These are phyloP conservation scores for Suhomyces pyralidae DNA, from an alignment of 805 yeast genomes.

Conservation along the genomic window DNA sequence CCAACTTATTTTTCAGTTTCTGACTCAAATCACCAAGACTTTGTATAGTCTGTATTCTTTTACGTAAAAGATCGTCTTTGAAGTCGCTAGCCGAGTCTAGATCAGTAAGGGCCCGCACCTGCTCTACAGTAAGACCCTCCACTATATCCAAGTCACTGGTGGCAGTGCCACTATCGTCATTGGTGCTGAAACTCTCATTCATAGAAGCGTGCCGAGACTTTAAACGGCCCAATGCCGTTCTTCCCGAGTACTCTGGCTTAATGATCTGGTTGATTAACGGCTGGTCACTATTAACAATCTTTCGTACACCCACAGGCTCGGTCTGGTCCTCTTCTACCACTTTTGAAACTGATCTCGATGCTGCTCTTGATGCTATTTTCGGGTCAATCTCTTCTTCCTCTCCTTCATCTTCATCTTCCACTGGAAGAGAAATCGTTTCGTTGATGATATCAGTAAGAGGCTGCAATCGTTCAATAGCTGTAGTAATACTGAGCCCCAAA, in stretches of 20 bases:
- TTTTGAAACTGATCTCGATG: not conserved
- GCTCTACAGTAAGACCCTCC: slow-evolving; percentile 36
- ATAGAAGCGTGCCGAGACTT: slow-evolving; percentile 2
- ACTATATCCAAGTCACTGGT: slow-evolving; percentile 29
- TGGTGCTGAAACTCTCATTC: not conserved
- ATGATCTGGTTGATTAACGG: slow-evolving; percentile 54
- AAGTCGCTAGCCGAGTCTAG: slow-evolving; percentile 36
- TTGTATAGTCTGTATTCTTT: slow-evolving; percentile 48
- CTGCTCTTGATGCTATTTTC: not conserved
- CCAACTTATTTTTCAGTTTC: slow-evolving; percentile 45
- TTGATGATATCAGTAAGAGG: slow-evolving; percentile 44
- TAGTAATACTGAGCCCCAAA: slow-evolving; percentile 47
- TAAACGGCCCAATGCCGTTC: not conserved
- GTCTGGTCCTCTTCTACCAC: slow-evolving; percentile 21
- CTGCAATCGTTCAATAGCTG: slow-evolving; percentile 54
- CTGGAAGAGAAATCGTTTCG: slow-evolving; percentile 47
- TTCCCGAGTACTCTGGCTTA: slow-evolving; percentile 34
- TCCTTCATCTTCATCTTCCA: slow-evolving; percentile 37
- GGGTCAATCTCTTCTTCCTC: slow-evolving; percentile 18
- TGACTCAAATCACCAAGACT: slow-evolving; percentile 35
- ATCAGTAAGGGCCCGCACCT: slow-evolving; percentile 34
- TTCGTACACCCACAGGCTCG: slow-evolving; percentile 56
- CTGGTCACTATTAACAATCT: slow-evolving; percentile 44
- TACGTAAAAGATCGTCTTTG: slow-evolving; percentile 41
- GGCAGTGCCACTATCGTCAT: slow-evolving; percentile 14